Percentiles rank a stretch among this genome's conserved stretches.
Conservation (phyloP, 78 protist genomes). For the Capsaspora owczarzaki region DNA sequence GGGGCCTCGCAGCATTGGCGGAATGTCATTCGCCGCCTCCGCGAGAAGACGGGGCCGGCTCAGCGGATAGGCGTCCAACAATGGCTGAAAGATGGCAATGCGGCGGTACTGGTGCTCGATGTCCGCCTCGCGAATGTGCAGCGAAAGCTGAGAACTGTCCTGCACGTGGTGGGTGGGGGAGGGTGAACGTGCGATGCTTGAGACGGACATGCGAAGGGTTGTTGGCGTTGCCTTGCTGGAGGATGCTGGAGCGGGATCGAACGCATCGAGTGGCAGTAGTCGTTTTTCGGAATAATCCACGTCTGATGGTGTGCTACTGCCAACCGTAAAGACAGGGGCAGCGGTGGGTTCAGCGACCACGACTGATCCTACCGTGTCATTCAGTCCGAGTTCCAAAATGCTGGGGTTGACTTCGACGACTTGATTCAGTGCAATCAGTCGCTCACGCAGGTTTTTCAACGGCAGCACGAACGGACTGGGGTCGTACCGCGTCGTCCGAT, state of each 20-base stretch:
- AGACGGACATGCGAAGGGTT: background rate
- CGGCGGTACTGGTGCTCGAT: conserved; percentile 11
- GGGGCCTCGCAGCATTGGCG: conserved; percentile 53
- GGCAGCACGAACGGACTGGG: no score
- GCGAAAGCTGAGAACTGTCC: background rate
- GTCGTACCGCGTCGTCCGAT: no score
- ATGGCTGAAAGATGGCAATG: background rate
- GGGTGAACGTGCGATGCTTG: background rate
- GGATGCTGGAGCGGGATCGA: background rate
- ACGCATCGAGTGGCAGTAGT: background rate
- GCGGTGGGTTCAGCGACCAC: no score
- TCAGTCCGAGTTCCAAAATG: no score
- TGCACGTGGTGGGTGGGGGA: background rate
- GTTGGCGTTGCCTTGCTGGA: background rate
- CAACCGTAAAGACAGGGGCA: no score
- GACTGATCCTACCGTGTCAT: no score
- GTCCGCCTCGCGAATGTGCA: conserved; percentile 1
- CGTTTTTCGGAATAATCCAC: background rate
- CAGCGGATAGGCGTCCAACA: background rate
- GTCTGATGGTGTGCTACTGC: background rate
- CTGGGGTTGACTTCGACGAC: no score
- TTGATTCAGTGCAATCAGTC: no score
- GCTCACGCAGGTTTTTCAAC: no score
- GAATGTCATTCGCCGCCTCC: conserved; percentile 25
- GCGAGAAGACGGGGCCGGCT: background rate